phyloP scores from a whole-genome alignment of 1,284 basidiomycete genomes.

The Pisolithus thermaeus region DNA sequence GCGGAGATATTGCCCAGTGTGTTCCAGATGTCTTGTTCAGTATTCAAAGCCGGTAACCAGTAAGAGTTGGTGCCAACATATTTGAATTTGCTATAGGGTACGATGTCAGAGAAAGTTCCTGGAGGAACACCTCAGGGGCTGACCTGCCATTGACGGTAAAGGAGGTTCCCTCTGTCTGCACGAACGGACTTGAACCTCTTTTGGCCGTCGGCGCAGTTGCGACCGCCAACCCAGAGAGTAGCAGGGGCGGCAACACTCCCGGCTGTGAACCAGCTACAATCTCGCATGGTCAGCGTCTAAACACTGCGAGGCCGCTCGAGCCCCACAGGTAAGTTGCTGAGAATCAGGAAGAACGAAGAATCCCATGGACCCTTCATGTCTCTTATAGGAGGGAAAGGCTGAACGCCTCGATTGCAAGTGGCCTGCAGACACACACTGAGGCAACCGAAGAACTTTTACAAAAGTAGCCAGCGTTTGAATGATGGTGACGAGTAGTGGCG shows the following conservation, averaged over 20 bases:
- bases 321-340: not conserved
- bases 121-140: not conserved
- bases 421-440: not conserved
- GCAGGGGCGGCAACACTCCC: slow-evolving; percentile 9
- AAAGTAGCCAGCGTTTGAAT: slow-evolving; percentile 5
- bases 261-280: slow-evolving; percentile 10
- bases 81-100: slow-evolving; percentile 37
- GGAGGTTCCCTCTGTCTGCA: slow-evolving; percentile 35
- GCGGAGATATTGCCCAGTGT: slow-evolving; percentile 53
- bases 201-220: slow-evolving; percentile 15
- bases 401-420: slow-evolving; percentile 2
- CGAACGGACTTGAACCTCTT: slow-evolving; percentile 30
- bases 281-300: slow-evolving; percentile 14
- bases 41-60: slow-evolving; percentile 56
- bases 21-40: slow-evolving; percentile 50
- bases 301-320: not conserved
- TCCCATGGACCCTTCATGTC: not conserved
- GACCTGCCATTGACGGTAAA: slow-evolving; percentile 50
- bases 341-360: slow-evolving; percentile 2
- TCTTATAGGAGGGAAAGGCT: slow-evolving; percentile 8
- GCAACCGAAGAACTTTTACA: not conserved
- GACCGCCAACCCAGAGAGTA: slow-evolving; percentile 11
- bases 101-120: slow-evolving; percentile 2
- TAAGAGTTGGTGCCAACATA: slow-evolving; percentile 65
- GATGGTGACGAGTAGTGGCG: not conserved